A percentile compares a stretch with the other conserved stretches of the same genome.
Evolutionary conservation across 441 rosid genomes (phyloP).

Genomic region (Erodium texanum): DNA sequence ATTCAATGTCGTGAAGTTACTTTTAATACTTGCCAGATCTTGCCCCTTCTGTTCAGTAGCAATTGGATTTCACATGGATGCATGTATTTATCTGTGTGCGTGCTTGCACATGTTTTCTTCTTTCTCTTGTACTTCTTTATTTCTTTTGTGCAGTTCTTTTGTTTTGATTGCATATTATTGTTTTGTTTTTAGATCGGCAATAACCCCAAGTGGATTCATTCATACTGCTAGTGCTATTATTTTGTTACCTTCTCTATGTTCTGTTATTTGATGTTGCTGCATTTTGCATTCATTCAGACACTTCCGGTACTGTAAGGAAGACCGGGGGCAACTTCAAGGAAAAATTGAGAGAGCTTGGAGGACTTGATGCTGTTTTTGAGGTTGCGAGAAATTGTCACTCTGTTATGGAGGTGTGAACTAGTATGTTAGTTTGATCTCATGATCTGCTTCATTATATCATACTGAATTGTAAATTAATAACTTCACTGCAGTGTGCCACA

Average conservation of each 20-base stretch:
- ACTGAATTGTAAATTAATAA: not conserved
- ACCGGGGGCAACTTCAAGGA: slow-evolving; percentile 84
- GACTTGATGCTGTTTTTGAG: slow-evolving; percentile 92
- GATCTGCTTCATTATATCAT: slow-evolving; percentile 6
- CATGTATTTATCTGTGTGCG: not conserved
- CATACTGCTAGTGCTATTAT: not conserved
- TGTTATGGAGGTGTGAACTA: slow-evolving; percentile 84
- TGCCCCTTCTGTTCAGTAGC: not conserved
- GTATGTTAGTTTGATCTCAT: slow-evolving; percentile 36
- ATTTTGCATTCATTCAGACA: slow-evolving; percentile 37
- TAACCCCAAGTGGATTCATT: not conserved
- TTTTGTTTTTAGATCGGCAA: not conserved
- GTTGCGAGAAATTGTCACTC: slow-evolving; percentile 70
- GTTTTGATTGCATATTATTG: not conserved
- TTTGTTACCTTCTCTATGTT: not conserved
- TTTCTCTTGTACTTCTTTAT: not conserved
- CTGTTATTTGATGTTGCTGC: not conserved
- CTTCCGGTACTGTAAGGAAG: slow-evolving; percentile 70
- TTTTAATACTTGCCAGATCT: not conserved
- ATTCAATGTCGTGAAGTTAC: not conserved
- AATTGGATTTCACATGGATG: not conserved
- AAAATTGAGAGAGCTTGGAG: slow-evolving; percentile 80
- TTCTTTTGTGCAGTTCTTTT: not conserved
- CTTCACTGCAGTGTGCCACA: not conserved
- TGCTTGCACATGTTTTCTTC: not conserved